phyloP scores from a whole-genome alignment of 805 yeast genomes.

The Ogataea zsoltii region DNA sequence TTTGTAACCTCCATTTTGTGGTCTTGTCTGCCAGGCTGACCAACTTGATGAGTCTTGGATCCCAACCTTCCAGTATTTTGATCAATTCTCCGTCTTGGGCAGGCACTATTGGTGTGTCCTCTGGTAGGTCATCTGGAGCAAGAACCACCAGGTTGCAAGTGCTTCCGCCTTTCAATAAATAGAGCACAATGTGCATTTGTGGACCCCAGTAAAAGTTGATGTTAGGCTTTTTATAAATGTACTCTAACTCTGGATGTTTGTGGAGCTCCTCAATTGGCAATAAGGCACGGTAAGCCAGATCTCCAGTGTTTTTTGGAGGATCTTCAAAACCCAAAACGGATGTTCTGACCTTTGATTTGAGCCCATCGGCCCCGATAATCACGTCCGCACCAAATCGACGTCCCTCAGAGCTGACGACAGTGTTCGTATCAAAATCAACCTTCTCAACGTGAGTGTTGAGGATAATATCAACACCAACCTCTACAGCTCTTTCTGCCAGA shows the following conservation, averaged over 20 bases:
- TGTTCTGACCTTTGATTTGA: conserved; percentile 10
- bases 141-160: conserved; percentile 13
- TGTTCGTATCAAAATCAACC: conserved; percentile 6
- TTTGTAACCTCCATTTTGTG: conserved; percentile 13
- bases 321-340: conserved; percentile 8
- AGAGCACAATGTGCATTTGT: conserved; percentile 10
- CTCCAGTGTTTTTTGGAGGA: conserved; percentile 12
- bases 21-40: conserved; percentile 6
- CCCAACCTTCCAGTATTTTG: conserved; percentile 10
- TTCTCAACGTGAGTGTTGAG: conserved; percentile 3
- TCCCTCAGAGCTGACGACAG: conserved; percentile 4
- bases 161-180: conserved; percentile 11
- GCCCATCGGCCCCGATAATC: conserved; percentile 14
- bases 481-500: conserved; percentile 4
- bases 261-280: conserved; percentile 7
- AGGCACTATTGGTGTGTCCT: conserved; percentile 3
- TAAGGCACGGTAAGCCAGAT: conserved; percentile 12
- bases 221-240: conserved; percentile 12
- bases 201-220: conserved; percentile 16
- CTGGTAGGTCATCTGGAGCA: conserved; percentile 13
- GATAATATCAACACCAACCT: conserved; percentile 6
- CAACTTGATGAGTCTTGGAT: conserved; percentile 8
- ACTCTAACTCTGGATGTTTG: conserved; percentile 11
- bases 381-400: conserved; percentile 6
- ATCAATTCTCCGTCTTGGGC: conserved; percentile 9